Evolutionary conservation across 305 asterid genomes (phyloP), one percentile per base, ranked within the genome.

Genomic region (Fraxinus dipetala): DNA sequence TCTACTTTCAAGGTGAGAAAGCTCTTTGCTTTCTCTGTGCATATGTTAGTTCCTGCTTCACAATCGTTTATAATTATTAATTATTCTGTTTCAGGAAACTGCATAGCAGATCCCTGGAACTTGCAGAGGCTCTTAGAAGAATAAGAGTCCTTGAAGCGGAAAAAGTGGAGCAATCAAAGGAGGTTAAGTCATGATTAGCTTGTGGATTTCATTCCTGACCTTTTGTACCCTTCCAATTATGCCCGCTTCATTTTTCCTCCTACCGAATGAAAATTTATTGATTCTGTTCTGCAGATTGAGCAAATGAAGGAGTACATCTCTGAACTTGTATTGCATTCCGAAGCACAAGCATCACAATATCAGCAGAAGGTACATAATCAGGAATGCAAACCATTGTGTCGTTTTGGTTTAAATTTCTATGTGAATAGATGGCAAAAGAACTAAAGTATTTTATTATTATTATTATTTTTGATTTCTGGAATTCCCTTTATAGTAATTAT

Each of bases 301-400:
- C 96, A 89, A 84, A 86, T 87, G 86, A 90, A 90, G 83, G 94
- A 86, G 77, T 91, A 93, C 84, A 87, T 91, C 78, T 87, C 97
- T 81, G 98, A 93, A 89, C 87, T 93, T 79, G 85, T 92, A 76
- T 78, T 93, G 92, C 98, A 93, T 78, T 91, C 96, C 84, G 97
- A 95, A 87, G 97, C 98, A 76, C 98, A 95, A 85, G 92, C 98
- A 84, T 87, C 90, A 43, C 98, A 92, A 85, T 95, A 92, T 87
- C 97, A 95, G 84, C 89, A 92, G 77, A 93, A 89, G 98, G 98
- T 95, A 88, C 76, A 81, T 76, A 61, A 34, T 82, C 78, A 72
- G 75, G 79, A 59, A 34, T 31, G 45, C 24, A 72, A 72, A 72
- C 31, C 45, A 32, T 35, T 78, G 32, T 80, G 78, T 76, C 79